Conservation (phyloP, 352 stramenopile species). For the Globisporangium spiculum region DNA sequence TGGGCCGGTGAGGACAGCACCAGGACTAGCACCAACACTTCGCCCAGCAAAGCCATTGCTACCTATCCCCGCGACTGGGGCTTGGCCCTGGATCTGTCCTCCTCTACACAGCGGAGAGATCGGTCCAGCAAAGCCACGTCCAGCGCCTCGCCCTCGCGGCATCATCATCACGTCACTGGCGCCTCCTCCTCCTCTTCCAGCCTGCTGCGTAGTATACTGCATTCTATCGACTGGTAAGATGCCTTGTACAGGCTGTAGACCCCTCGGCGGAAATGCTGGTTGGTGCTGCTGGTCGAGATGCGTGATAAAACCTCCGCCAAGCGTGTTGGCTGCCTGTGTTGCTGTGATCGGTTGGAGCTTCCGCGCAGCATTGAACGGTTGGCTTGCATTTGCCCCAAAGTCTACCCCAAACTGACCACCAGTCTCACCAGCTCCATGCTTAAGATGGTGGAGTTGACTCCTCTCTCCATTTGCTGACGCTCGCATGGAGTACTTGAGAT, state of each 20-base stretch:
- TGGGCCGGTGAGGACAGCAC: neutral
- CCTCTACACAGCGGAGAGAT: conserved; percentile 7
- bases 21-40: neutral
- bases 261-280: neutral
- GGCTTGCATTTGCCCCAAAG: neutral
- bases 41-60: neutral
- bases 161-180: neutral
- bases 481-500: conserved; percentile 17
- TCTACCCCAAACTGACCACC: neutral
- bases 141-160: neutral
- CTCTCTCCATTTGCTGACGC: neutral
- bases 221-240: neutral
- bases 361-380: conserved; percentile 9
- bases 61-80: neutral
- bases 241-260: neutral
- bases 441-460: neutral
- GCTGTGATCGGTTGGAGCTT: conserved; percentile 14
- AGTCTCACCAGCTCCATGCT: neutral
- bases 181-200: neutral
- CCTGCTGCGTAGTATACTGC: neutral
- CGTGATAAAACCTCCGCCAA: neutral
- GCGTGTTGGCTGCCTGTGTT: neutral
- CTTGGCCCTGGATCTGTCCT: neutral
- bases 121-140: neutral
- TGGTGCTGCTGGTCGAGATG: neutral